Evolutionary conservation across 352 stramenopile genomes (phyloP).

Genomic region (Pythium aphanidermatum): DNA sequence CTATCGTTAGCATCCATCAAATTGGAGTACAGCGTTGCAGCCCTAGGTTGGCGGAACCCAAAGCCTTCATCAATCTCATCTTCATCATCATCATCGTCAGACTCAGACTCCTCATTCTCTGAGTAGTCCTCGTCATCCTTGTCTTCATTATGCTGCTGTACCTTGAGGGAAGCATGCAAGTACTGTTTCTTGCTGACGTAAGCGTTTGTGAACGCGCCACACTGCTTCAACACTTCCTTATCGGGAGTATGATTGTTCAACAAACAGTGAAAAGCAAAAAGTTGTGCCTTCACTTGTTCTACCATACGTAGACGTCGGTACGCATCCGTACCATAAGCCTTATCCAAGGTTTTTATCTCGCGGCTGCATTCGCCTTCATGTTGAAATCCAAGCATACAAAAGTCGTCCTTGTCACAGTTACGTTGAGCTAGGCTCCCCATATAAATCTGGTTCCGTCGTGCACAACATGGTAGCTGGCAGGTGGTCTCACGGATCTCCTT

Average conservation of each 20-base stretch:
- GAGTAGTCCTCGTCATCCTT: conserved; percentile 58
- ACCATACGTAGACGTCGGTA: conserved; percentile 73
- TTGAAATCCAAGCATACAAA: conserved; percentile 70
- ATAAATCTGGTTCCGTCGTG: conserved; percentile 65
- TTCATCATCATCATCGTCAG: conserved; percentile 61
- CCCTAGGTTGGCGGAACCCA: conserved; percentile 20
- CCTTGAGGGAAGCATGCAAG: conserved; percentile 31
- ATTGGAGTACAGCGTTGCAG: conserved; percentile 45
- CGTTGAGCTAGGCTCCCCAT: conserved; percentile 37
- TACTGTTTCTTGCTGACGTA: conserved; percentile 75
- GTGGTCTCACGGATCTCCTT: conserved; percentile 82
- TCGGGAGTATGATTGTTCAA: conserved; percentile 85
- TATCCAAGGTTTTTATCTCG: conserved; percentile 62
- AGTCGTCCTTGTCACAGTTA: conserved; percentile 75
- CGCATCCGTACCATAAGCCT: conserved; percentile 54
- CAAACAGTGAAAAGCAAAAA: conserved; percentile 86
- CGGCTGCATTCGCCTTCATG: conserved; percentile 77
- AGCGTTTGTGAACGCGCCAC: conserved; percentile 72
- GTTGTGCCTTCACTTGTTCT: conserved; percentile 82
- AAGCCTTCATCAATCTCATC: conserved; percentile 62
- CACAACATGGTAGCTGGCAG: conserved; percentile 82
- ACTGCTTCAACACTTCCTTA: conserved; percentile 84
- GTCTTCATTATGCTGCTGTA: conserved; percentile 36
- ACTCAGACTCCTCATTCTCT: conserved; percentile 58
- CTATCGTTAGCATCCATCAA: conserved; percentile 43